Evolutionary conservation across 805 yeast genomes (phyloP), one percentile per base, ranked within the genome.

Genomic region (Candida silvatica): DNA sequence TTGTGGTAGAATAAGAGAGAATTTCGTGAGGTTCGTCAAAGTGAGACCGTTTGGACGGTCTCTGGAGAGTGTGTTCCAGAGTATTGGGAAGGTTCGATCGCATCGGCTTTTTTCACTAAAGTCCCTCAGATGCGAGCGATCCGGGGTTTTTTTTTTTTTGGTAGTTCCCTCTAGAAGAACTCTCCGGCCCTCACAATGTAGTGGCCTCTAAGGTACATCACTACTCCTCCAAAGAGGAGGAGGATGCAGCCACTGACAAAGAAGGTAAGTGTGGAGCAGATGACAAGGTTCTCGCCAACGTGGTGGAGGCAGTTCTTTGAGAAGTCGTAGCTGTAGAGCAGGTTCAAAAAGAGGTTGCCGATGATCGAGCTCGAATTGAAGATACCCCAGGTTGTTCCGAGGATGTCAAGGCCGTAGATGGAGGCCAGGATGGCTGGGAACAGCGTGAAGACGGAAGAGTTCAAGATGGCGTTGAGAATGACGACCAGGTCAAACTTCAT

Each of bases 381-480:
- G 18, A 81, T 64, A 3, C 97, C 97, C 85, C 95, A 90, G 2
- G 90, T 82, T 2, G 95, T 82, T 0, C 97, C 97, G 57, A 90
- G 75, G 23, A 83, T 70, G 29, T 82, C 87, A 17, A 82, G 69
- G 0, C 97, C 97, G 87, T 95, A 92, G 3, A 83, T 74, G 4
- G 79, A 66, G 2, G 94, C 80, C 12, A 87, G 74, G 11, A 87
- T 67, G 0, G 95, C 81, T 3, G 98, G 97, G 46, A 77, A 83
- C 5, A 85, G 59, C 0, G 97, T 87, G 61, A 85, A 90, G 4
- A 84, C 52, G 0, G 88, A 84, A 22, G 97, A 96, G 50, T 90
- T 56, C 22, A 58, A 34, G 25, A 49, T 36, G 4, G 62, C 54
- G 33, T 58, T 58, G 16, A 42, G 24, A 5, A 46, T 34, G 11